Percentiles rank a stretch among this genome's conserved stretches.
phyloP scores from a whole-genome alignment of 371 early-diverging fungal genomes.

The Mucor velutinosus region DNA sequence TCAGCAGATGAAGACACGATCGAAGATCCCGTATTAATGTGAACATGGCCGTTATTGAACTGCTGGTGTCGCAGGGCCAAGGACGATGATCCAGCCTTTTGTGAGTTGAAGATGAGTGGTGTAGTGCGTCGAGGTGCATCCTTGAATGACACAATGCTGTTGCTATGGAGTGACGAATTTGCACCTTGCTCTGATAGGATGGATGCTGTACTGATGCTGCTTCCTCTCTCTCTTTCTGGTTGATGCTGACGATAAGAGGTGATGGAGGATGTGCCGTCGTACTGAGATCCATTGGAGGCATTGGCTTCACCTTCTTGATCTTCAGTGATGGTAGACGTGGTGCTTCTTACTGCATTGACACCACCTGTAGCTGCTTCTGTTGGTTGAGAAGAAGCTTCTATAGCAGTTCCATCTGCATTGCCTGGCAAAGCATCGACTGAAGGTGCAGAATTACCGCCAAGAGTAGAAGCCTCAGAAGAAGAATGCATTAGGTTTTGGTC shows the following conservation, averaged over 20 bases:
- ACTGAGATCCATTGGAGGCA: neutral
- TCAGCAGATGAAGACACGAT: neutral
- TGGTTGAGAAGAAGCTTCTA: neutral
- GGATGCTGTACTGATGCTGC: conserved; percentile 5
- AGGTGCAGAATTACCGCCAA: conserved; percentile 9
- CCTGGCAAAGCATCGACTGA: conserved; percentile 1
- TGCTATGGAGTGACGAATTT: neutral
- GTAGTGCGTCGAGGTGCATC: conserved; percentile 10
- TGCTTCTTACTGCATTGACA: neutral
- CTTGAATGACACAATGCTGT: conserved; percentile 15
- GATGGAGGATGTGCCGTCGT: neutral
- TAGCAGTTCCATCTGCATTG: neutral
- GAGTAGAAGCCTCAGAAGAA: conserved; percentile 10
- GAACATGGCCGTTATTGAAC: neutral
- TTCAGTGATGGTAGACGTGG: conserved; percentile 1
- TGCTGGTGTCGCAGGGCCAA: neutral
- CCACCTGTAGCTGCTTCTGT: neutral
- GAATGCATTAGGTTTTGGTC: neutral
- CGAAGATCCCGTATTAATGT: neutral
- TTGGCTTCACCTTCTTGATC: conserved; percentile 2
- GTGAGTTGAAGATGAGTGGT: neutral
- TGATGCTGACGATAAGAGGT: neutral
- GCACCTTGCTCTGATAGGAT: conserved; percentile 1
- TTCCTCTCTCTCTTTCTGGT: conserved; percentile 1
- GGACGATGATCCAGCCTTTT: neutral